Evolutionary conservation across 2,329 filamentous ascomycete genomes (phyloP).

Genomic region (Penicillium sp.): DNA sequence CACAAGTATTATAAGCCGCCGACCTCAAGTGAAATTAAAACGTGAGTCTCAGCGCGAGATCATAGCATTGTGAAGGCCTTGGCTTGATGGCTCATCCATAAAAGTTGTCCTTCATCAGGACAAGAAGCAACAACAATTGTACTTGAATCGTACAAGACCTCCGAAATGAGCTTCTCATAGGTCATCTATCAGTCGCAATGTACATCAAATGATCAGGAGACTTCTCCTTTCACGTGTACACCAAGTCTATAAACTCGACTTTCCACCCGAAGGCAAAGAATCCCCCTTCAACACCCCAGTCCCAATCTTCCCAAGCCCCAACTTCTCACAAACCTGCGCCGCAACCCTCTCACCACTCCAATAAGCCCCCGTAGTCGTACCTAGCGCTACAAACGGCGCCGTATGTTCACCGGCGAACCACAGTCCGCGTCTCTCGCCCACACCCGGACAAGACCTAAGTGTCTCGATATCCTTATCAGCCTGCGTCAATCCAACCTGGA

Average conservation of each 20-base stretch:
- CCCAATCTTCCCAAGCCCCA: conserved; percentile 26
- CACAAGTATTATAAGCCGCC: too few species aligned
- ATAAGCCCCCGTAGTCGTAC: conserved; percentile 86
- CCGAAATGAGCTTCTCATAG: too few species aligned
- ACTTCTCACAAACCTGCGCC: conserved; percentile 46
- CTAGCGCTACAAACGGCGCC: conserved; percentile 81
- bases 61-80: too few species aligned
- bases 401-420: conserved; percentile 93
- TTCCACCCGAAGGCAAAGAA: conserved; percentile 29
- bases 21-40: too few species aligned
- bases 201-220: too few species aligned
- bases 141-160: not conserved
- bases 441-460: conserved; percentile 52
- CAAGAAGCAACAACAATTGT: too few species aligned
- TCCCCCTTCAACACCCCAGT: conserved; percentile 28
- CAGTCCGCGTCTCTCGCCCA: conserved; percentile 58
- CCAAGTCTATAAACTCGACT: not conserved
- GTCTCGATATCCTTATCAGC: conserved; percentile 70
- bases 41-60: too few species aligned
- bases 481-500: conserved; percentile 69
- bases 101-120: too few species aligned
- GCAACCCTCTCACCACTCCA: conserved; percentile 84
- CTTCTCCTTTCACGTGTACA: too few species aligned
- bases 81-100: too few species aligned
- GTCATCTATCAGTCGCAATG: too few species aligned